These are phyloP conservation scores for Myxozyma nipponensis DNA, from an alignment of 805 yeast species.

Conservation along the genomic window DNA sequence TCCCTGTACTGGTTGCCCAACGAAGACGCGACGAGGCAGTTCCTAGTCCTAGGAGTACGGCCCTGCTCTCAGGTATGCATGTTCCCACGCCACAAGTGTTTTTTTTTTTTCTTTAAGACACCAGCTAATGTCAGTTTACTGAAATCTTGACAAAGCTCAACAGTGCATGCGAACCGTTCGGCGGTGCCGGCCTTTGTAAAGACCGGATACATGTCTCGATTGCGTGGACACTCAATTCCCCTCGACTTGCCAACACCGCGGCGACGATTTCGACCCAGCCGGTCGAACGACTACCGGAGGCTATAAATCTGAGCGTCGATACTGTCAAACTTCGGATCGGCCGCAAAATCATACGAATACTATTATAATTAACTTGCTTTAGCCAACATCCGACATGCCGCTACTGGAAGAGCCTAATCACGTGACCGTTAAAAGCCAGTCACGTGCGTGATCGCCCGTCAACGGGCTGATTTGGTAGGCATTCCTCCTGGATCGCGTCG, in stretches of 20 bases:
- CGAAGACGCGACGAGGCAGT: conserved; percentile 14
- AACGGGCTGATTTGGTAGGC: too few species aligned
- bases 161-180: background rate
- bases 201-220: conserved; percentile 16
- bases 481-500: too few species aligned
- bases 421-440: too few species aligned
- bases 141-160: too few species aligned
- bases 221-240: conserved; percentile 11
- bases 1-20: conserved; percentile 17
- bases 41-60: conserved; percentile 1
- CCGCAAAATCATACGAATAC: background rate
- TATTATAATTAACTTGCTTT: background rate
- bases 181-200: background rate
- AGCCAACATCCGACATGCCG: too few species aligned
- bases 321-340: conserved; percentile 21
- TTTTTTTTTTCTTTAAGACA: too few species aligned
- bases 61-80: background rate
- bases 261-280: background rate
- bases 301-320: conserved; percentile 1
- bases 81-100: too few species aligned
- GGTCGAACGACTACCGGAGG: background rate
- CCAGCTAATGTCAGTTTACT: too few species aligned
- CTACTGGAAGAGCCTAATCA: too few species aligned
- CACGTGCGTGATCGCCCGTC: too few species aligned
- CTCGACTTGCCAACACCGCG: background rate